These are phyloP conservation scores for Kuraishia molischiana DNA, from an alignment of 805 yeast species.

Conservation along the genomic window DNA sequence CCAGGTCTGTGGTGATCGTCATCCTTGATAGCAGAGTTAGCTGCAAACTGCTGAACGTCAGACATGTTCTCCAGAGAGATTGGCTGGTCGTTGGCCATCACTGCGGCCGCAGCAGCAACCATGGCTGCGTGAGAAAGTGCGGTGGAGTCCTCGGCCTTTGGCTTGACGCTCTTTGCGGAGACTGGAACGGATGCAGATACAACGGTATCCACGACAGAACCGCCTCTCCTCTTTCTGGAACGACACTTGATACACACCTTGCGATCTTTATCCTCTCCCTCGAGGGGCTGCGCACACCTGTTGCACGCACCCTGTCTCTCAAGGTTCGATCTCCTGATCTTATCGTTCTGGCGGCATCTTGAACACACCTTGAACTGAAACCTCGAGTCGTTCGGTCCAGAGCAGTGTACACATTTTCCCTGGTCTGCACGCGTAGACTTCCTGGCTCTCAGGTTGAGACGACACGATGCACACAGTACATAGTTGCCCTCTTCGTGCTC, in stretches of 20 bases:
- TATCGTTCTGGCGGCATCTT: conserved; percentile 55
- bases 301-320: conserved; percentile 54
- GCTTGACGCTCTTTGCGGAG: neutral
- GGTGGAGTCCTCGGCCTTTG: neutral
- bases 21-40: conserved; percentile 17
- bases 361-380: conserved; percentile 53
- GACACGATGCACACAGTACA: conserved; percentile 53
- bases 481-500: conserved; percentile 33
- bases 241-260: conserved; percentile 51
- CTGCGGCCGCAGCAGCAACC: conserved; percentile 5
- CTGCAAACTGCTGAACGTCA: conserved; percentile 1
- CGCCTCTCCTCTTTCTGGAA: conserved; percentile 35
- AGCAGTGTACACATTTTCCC: conserved; percentile 63
- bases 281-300: conserved; percentile 45
- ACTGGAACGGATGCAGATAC: too few relatives aligned
- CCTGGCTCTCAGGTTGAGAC: conserved; percentile 41
- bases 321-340: conserved; percentile 41
- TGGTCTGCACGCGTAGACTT: conserved; percentile 51
- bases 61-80: neutral
- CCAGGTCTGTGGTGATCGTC: conserved; percentile 15
- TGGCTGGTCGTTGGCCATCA: conserved; percentile 3
- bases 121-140: conserved; percentile 2
- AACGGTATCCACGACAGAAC: conserved; percentile 4
- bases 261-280: conserved; percentile 37
- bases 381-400: conserved; percentile 42